Conservation (phyloP, 345 rosid genomes). For the Euphorbia peplus region DNA sequence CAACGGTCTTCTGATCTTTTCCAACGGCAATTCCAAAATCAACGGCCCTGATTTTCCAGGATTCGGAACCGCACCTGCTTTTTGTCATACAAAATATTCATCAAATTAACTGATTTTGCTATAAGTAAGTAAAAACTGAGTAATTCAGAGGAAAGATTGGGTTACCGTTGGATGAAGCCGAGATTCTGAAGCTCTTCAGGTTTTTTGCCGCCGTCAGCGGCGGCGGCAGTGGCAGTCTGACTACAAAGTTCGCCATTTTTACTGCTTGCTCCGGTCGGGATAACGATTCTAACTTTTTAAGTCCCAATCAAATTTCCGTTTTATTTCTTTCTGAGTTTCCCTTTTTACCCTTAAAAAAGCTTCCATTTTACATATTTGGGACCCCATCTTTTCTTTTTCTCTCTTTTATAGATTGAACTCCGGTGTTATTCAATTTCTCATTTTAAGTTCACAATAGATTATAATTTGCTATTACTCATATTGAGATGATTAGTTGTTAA, state of each 20-base stretch:
- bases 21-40: slow-evolving; percentile 67
- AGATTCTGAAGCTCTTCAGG: slow-evolving; percentile 52
- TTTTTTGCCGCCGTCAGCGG: too few species aligned
- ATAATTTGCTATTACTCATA: too few species aligned
- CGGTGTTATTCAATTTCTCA: too few species aligned
- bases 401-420: too few species aligned
- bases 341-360: too few species aligned
- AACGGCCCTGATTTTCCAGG: slow-evolving; percentile 52
- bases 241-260: slow-evolving; percentile 56
- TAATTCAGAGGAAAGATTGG: neutral
- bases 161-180: slow-evolving; percentile 73
- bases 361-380: too few species aligned
- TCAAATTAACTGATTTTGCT: neutral
- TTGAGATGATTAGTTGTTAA: too few species aligned
- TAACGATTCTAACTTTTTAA: neutral
- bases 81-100: neutral
- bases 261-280: neutral
- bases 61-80: slow-evolving; percentile 36
- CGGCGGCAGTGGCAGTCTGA: slow-evolving; percentile 44
- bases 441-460: too few species aligned
- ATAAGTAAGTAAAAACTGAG: neutral
- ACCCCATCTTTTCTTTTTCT: too few species aligned
- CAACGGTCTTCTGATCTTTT: slow-evolving; percentile 75
- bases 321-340: too few species aligned
- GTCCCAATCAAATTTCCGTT: too few species aligned